Conservation (phyloP, 2,329 filamentous ascomycete species). For the Cadophora sp. region DNA sequence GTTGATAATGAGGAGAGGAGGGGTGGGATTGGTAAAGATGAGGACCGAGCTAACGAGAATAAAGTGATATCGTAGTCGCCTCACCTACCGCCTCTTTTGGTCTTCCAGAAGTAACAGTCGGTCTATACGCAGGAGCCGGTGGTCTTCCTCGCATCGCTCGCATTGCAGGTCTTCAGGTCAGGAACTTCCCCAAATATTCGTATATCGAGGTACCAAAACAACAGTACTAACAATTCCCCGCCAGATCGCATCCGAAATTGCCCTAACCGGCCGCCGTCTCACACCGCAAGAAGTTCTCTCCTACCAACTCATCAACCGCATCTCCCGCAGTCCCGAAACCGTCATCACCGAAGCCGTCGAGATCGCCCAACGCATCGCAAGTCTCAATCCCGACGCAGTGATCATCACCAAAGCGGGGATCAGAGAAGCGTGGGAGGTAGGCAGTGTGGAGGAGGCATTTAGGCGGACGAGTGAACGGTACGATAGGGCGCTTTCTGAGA, state of each 20-base stretch:
- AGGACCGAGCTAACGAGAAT: not conserved
- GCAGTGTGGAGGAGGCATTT: slow-evolving; percentile 61
- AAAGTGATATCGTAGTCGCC: slow-evolving; percentile 72
- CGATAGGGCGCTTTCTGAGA: slow-evolving; percentile 61
- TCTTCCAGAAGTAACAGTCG: slow-evolving; percentile 73
- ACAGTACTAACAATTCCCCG: not conserved
- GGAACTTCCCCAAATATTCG: not conserved
- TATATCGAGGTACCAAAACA: not conserved
- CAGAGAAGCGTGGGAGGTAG: slow-evolving; percentile 73
- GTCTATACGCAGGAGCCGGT: slow-evolving; percentile 74
- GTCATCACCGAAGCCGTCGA: slow-evolving; percentile 64
- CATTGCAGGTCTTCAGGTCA: slow-evolving; percentile 63
- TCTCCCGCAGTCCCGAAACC: slow-evolving; percentile 52
- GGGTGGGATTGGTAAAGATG: not conserved
- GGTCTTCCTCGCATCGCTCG: slow-evolving; percentile 71
- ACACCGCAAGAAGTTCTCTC: slow-evolving; percentile 62
- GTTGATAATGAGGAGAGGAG: not conserved
- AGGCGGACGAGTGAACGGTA: slow-evolving; percentile 63
- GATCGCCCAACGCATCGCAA: slow-evolving; percentile 66
- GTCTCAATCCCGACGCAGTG: slow-evolving; percentile 75
- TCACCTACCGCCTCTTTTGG: slow-evolving; percentile 65
- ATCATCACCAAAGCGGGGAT: slow-evolving; percentile 75
- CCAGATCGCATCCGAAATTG: slow-evolving; percentile 72
- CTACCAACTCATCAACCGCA: slow-evolving; percentile 73
- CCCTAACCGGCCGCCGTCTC: slow-evolving; percentile 67